These are phyloP conservation scores for Phytophthora pseudosyringae DNA, from an alignment of 352 stramenopile genomes.

Conservation along the genomic window DNA sequence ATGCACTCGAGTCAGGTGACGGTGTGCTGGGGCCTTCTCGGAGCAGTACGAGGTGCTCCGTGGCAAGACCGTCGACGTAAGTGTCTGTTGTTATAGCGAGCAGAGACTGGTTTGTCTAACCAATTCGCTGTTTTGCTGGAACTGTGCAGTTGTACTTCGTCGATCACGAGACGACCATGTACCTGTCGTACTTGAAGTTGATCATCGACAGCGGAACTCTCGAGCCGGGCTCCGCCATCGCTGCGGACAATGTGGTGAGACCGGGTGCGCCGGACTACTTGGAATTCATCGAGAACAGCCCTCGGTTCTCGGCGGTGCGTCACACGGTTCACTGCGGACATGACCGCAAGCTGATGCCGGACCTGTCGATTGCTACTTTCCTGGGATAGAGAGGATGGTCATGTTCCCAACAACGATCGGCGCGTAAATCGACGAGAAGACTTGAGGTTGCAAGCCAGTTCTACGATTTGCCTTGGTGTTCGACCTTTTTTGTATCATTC, in stretches of 20 bases:
- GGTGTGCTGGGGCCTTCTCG: slow-evolving; percentile 46
- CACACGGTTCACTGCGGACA: slow-evolving; percentile 26
- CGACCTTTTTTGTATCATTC: no score
- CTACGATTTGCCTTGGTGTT: no score
- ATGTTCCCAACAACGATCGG: not conserved
- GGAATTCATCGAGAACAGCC: slow-evolving; percentile 45
- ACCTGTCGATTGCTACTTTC: slow-evolving; percentile 41
- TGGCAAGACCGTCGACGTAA: slow-evolving; percentile 52
- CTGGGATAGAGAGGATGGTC: slow-evolving; percentile 13
- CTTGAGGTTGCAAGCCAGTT: not conserved
- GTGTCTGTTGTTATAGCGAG: slow-evolving; percentile 7
- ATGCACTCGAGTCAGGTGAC: no score
- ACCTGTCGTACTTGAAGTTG: slow-evolving; percentile 53
- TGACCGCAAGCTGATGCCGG: slow-evolving; percentile 20
- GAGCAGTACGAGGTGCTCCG: slow-evolving; percentile 41
- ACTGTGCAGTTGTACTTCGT: slow-evolving; percentile 43
- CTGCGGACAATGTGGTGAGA: slow-evolving; percentile 54
- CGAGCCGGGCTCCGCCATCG: slow-evolving; percentile 41
- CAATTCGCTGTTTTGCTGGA: not conserved
- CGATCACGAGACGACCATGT: slow-evolving; percentile 57
- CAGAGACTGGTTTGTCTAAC: not conserved
- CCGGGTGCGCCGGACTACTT: slow-evolving; percentile 54
- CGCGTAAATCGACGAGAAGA: not conserved
- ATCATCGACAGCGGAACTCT: slow-evolving; percentile 49
- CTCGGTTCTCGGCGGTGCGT: slow-evolving; percentile 43